These are phyloP conservation scores for Sisymbrium irio DNA, from an alignment of 345 rosid species.

Conservation along the genomic window DNA sequence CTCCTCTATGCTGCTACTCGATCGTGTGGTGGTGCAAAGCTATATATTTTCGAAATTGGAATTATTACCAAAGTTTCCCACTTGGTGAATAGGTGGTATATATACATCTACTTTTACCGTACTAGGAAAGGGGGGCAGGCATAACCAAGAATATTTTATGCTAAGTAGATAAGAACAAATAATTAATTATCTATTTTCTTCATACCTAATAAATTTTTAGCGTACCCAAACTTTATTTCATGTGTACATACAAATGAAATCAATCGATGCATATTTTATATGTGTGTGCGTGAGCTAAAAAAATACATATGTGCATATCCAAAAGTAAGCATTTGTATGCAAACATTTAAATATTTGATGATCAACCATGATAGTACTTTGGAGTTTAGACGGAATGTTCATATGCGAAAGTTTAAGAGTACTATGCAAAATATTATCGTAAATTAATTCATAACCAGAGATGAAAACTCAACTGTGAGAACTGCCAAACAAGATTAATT, in stretches of 20 bases:
- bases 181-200: background rate
- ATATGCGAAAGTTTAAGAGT: background rate
- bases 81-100: constrained; percentile 1
- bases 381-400: background rate
- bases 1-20: constrained; percentile 25
- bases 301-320: background rate
- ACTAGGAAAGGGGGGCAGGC: background rate
- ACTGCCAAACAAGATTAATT: background rate
- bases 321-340: background rate
- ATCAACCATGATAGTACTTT: background rate
- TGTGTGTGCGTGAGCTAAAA: background rate
- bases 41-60: background rate
- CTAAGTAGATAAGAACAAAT: constrained; percentile 9
- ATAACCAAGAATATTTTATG: background rate
- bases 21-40: constrained; percentile 16
- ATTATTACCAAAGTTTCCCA: constrained; percentile 14
- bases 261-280: background rate
- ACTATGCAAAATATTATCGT: background rate
- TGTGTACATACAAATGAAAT: background rate
- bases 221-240: background rate
- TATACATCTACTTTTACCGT: constrained; percentile 11
- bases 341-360: background rate
- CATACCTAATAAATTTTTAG: background rate
- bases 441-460: background rate
- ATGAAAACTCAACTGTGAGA: background rate